phyloP scores from a whole-genome alignment of 305 asterid genomes.

The Nicotiana rustica region DNA sequence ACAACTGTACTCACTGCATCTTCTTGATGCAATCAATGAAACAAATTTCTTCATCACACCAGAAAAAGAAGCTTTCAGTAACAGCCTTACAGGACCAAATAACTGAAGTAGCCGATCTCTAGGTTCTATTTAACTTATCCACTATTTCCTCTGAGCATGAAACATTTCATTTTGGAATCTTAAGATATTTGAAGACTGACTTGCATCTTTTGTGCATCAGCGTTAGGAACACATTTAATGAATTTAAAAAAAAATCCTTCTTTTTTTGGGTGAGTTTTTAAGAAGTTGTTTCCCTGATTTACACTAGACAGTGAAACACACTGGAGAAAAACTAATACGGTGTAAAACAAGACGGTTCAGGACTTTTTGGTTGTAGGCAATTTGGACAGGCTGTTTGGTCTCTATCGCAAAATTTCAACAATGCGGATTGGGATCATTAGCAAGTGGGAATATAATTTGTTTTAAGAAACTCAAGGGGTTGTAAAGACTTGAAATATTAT shows the following conservation, averaged over 20 bases:
- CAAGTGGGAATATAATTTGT: neutral
- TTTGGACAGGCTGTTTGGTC: slow-evolving; percentile 6
- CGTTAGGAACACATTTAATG: neutral
- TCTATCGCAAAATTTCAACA: neutral
- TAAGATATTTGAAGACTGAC: neutral
- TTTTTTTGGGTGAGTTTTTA: neutral
- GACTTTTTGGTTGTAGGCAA: neutral
- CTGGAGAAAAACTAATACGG: neutral
- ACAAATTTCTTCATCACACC: neutral
- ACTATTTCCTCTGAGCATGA: neutral
- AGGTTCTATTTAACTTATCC: neutral
- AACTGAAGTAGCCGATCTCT: neutral
- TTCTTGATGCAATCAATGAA: neutral
- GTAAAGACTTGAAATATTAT: neutral
- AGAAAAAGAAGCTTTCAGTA: neutral
- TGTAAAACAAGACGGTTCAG: slow-evolving; percentile 3
- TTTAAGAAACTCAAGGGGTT: neutral
- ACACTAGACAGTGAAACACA: slow-evolving; percentile 16
- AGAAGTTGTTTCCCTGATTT: slow-evolving; percentile 10
- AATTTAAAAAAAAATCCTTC: neutral
- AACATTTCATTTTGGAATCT: neutral
- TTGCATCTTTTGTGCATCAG: slow-evolving; percentile 19
- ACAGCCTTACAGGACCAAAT: slow-evolving; percentile 5
- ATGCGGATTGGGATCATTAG: neutral
- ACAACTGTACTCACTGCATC: neutral